These are phyloP conservation scores for Boletus sp. DNA, from an alignment of 768 basidiomycete species.

Conservation along the genomic window DNA sequence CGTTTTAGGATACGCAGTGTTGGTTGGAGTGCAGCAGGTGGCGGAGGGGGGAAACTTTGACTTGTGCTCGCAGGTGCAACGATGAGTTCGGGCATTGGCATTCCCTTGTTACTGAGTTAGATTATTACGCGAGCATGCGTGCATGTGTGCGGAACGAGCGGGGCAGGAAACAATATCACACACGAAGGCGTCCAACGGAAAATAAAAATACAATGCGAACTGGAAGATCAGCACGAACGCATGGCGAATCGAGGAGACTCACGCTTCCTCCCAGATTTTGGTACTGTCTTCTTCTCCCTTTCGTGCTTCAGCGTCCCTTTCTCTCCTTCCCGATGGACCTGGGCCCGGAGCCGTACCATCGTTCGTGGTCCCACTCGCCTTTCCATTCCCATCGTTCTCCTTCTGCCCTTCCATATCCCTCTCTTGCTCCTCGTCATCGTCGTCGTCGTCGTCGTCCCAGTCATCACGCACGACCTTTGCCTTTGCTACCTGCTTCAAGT, in stretches of 20 bases:
- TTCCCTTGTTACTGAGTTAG: constrained; percentile 51
- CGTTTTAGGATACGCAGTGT: constrained; percentile 73
- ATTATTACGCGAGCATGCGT: not conserved
- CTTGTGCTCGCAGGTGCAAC: constrained; percentile 40
- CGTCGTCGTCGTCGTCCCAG: constrained; percentile 59
- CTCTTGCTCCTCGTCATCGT: constrained; percentile 8
- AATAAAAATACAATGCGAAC: constrained; percentile 1
- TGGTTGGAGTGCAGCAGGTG: constrained; percentile 57
- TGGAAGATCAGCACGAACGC: constrained; percentile 11
- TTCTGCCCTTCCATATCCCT: not conserved
- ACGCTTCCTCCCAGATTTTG: constrained; percentile 73
- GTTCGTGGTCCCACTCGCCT: not conserved
- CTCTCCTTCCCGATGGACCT: not conserved
- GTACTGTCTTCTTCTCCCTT: constrained; percentile 34
- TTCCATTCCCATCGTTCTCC: not conserved
- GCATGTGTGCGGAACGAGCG: not conserved
- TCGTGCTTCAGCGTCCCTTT: not conserved
- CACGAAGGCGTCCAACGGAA: not conserved
- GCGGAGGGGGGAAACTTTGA: constrained; percentile 45
- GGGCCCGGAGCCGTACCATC: not conserved
- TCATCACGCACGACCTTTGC: constrained; percentile 41
- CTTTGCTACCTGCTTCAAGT: not conserved
- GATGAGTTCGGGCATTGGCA: constrained; percentile 68
- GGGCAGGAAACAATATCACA: not conserved
- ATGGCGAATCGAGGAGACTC: constrained; percentile 29